Base-by-base conservation (phyloP, 306 rosid genomes). In the Sindora glabra region DNA sequence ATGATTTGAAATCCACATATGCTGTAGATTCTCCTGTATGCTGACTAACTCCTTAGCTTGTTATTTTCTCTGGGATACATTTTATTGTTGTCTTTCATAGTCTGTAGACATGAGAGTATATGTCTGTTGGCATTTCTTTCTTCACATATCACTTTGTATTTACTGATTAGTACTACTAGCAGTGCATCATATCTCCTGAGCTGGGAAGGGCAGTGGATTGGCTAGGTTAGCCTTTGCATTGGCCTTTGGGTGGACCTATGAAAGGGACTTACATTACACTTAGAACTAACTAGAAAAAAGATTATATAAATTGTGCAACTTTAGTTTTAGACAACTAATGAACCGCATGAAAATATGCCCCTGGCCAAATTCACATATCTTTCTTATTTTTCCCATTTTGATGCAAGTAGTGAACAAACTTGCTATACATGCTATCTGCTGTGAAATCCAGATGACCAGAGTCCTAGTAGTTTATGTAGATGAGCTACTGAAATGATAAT, bases 1-100 rank as follows among this genome's bases (percentile, higher is more conserved):
- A 92, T 76, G 96, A 92, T 70, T 62, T 86, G 81, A 88, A 82
- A 74, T 77, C 81, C 74, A 21, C 92, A 25, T 78, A 77, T 81
- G 46, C 76, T 25, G 51, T 68, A 16, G 96, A 88, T 75, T 65
- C 89, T 72, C 65, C 83, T 12, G 98, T 92, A 88, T 48, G 83
- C 46, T 45, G 45, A 40, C 42, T 65, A 70, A 57, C 69, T 67
- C 49, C 37, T 29, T 16, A 4, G 18, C 23, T 65, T 38, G 24
- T 50, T 23, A 27, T 67, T 19, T 29, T 42, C 46, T 29, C 58
- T 19, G 26, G 39, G 50, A 62, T 42, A 17, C 44, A 48, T 59
- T 38, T 18, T 63, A 48, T n/a, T 23, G 33, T 27, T 55, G 45
- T 27, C 14, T n/a, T 49, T 5, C 36, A 29, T 36, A 13, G 22